Evolutionary conservation across 768 basidiomycete species (phyloP).

Genomic region (Steccherinum ochraceum): DNA sequence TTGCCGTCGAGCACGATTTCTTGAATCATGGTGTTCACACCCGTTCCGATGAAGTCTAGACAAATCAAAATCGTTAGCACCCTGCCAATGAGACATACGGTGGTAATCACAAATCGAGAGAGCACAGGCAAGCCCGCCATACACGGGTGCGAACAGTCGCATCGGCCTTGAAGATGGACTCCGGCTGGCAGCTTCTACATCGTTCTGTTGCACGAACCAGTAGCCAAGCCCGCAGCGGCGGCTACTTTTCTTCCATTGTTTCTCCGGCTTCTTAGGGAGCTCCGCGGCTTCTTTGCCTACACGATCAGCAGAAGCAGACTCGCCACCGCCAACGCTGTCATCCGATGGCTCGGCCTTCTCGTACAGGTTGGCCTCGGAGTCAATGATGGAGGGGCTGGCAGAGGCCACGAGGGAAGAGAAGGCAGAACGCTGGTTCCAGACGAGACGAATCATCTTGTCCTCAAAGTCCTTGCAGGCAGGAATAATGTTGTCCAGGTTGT

Average conservation of each 20-base stretch:
- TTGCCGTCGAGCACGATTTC: constrained; percentile 65
- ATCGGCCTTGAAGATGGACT: constrained; percentile 28
- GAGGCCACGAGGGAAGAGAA: constrained; percentile 29
- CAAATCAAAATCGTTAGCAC: background rate
- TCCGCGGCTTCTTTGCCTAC: constrained; percentile 41
- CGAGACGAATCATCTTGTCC: constrained; percentile 71
- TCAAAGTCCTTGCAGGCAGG: constrained; percentile 70
- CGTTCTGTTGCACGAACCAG: constrained; percentile 26
- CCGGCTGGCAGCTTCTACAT: constrained; percentile 44
- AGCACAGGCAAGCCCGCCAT: constrained; percentile 63
- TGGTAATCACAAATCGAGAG: constrained; percentile 55
- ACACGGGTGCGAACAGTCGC: constrained; percentile 65
- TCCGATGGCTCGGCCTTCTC: constrained; percentile 33
- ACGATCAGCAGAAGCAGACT: constrained; percentile 46
- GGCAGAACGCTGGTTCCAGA: constrained; percentile 53
- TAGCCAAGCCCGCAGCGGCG: constrained; percentile 19
- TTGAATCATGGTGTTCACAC: constrained; percentile 48
- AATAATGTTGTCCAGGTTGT: constrained; percentile 75
- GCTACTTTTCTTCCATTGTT: constrained; percentile 16
- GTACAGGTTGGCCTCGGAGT: constrained; percentile 49
- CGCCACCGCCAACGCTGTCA: too few species aligned
- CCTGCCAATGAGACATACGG: background rate
- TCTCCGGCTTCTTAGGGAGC: constrained; percentile 13
- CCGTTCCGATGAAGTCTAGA: constrained; percentile 70
- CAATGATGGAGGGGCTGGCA: constrained; percentile 36